These are phyloP conservation scores for Mortierella polycephala DNA, from an alignment of 371 early-diverging fungal genomes.

Conservation along the genomic window DNA sequence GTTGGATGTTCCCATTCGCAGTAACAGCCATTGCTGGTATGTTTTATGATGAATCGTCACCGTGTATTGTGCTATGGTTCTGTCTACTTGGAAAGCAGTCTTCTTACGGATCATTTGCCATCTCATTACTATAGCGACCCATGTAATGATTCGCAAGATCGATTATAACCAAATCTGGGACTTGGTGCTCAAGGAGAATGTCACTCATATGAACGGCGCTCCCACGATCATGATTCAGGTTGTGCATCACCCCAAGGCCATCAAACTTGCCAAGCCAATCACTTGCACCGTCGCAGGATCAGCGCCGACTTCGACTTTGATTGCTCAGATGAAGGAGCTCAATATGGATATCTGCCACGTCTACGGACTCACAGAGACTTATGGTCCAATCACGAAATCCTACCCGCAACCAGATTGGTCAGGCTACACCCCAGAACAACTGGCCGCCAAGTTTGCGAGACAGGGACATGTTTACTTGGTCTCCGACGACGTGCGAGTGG, in stretches of 20 bases:
- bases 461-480: slow-evolving; percentile 68
- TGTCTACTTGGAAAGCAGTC: neutral
- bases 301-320: slow-evolving; percentile 66
- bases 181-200: slow-evolving; percentile 57
- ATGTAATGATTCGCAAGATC: slow-evolving; percentile 68
- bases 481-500: slow-evolving; percentile 69
- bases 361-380: slow-evolving; percentile 79
- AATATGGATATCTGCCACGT: slow-evolving; percentile 70
- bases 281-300: slow-evolving; percentile 69
- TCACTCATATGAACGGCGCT: slow-evolving; percentile 74
- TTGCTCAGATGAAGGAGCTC: slow-evolving; percentile 61
- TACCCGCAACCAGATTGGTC: slow-evolving; percentile 40
- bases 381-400: slow-evolving; percentile 63
- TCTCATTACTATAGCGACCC: slow-evolving; percentile 50
- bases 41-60: too few species aligned
- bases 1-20: slow-evolving; percentile 77
- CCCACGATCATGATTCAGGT: slow-evolving; percentile 77
- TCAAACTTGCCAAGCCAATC: slow-evolving; percentile 57
- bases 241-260: slow-evolving; percentile 64
- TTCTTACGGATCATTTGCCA: neutral
- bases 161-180: slow-evolving; percentile 75
- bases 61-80: neutral
- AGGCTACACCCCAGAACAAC: slow-evolving; percentile 55
- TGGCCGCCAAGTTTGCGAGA: slow-evolving; percentile 60
- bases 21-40: slow-evolving; percentile 65